Base-by-base conservation (phyloP, 805 yeast species). In the Lachancea cidri region DNA sequence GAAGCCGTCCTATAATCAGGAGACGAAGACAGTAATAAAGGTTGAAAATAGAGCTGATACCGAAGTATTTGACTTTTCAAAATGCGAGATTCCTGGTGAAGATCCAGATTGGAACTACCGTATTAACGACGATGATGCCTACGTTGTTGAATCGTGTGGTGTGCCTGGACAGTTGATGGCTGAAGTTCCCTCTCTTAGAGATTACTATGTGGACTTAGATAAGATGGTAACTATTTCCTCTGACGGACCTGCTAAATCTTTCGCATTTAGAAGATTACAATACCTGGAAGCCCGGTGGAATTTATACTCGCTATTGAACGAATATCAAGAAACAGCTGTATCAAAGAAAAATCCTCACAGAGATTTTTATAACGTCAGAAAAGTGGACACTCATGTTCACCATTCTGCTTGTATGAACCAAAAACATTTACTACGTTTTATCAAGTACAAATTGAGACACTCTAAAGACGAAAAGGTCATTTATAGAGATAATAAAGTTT, bases 331-430 rank as follows among this genome's bases (percentile, higher is more conserved):
- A 62, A 83, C 83, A 15, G 80, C 89, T 14, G 93, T 86, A 48
- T 82, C 95, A 7, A 93, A 93, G 65, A 77, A 80, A 45, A 89
- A 89, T 50, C 98, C 98, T 4, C 99, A 93, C 62, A 80, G 99
- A 63, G 99, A 69, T 53, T 68, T 69, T 35, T 69, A 69, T 42
- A 69, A 69, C 41, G 69, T 64, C 13, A 55, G 73, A 47, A 70
- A 70, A 47, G 64, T 70, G 27, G 73, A 69, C 39, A 93, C 98
- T 15, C 99, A 93, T 72, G 96, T 93, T 54, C 99, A 93, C 62
- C 98, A 94, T 62, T 86, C 96, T 7, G 99, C 99, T 8, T 89
- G 97, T 64, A 94, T 94, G 98, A 94, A 94, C 58, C 98, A 93
- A 67, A 93, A 93, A 65, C 99, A 93, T 67, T 69, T 93, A 54